Percentiles rank a stretch among this genome's conserved stretches.
These are phyloP conservation scores for Murraya koenigii DNA, from an alignment of 345 rosid genomes.

Conservation along the genomic window DNA sequence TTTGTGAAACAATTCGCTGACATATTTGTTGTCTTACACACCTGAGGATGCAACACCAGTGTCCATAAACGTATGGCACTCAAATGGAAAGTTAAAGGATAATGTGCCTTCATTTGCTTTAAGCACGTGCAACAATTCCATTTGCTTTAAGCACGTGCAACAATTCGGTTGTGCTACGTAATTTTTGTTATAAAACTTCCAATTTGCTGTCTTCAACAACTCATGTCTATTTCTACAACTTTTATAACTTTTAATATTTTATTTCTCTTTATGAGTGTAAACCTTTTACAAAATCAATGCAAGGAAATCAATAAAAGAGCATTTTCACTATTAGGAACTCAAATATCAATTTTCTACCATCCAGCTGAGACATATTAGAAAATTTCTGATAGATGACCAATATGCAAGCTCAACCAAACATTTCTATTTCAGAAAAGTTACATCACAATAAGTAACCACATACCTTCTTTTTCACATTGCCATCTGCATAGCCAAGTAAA, in stretches of 20 bases:
- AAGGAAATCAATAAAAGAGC: neutral
- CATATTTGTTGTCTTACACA: neutral
- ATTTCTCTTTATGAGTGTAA: neutral
- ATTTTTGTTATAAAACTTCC: neutral
- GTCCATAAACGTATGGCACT: neutral
- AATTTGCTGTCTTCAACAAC: neutral
- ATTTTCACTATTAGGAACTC: neutral
- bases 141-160: neutral
- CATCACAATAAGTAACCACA: conserved; percentile 2
- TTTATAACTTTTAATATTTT: neutral
- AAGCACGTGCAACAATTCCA: neutral
- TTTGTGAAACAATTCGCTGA: neutral
- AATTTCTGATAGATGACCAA: neutral
- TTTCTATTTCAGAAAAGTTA: neutral
- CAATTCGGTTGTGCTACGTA: neutral
- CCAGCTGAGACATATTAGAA: neutral
- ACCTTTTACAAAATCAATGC: neutral
- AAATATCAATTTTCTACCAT: neutral
- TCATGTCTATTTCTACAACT: neutral
- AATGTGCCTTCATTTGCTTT: neutral
- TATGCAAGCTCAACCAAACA: neutral
- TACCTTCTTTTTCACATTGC: conserved; percentile 73
- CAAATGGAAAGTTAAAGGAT: neutral
- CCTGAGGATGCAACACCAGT: neutral
- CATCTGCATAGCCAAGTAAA: conserved; percentile 63